A percentile compares a stretch with the other conserved stretches of the same genome.
These are phyloP conservation scores for Pyricularia sp. DNA, from an alignment of 2,329 filamentous ascomycete genomes.

Conservation along the genomic window DNA sequence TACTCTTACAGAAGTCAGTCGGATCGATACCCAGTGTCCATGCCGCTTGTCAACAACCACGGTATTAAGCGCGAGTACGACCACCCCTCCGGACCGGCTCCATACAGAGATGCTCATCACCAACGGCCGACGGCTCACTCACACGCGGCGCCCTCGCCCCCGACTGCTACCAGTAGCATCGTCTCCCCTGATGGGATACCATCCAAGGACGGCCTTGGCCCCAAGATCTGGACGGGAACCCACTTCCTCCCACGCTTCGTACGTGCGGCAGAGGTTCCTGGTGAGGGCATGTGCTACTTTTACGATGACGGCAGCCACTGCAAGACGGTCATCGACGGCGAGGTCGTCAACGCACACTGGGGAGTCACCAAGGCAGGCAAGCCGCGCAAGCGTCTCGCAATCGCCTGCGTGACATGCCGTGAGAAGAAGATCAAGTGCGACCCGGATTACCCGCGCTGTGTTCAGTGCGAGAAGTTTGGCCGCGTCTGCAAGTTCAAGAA, in stretches of 20 bases:
- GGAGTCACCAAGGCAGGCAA: conserved; percentile 91
- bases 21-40: conserved; percentile 4
- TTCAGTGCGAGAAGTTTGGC: conserved; percentile 88
- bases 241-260: conserved; percentile 60
- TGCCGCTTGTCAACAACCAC: conserved; percentile 14
- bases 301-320: conserved; percentile 80
- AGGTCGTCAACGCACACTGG: conserved; percentile 84
- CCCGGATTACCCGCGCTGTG: conserved; percentile 75
- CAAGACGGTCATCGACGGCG: conserved; percentile 76
- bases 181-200: conserved; percentile 36
- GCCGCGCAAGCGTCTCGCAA: conserved; percentile 80
- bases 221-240: conserved; percentile 61
- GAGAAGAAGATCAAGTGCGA: conserved; percentile 99
- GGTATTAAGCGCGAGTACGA: conserved; percentile 1
- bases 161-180: conserved; percentile 19
- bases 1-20: conserved; percentile 15
- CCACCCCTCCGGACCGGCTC: background rate
- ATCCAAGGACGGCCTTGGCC: conserved; percentile 51
- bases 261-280: conserved; percentile 56
- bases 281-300: conserved; percentile 74
- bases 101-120: conserved; percentile 6
- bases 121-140: conserved; percentile 9
- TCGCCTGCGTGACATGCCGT: conserved; percentile 86
- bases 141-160: conserved; percentile 17
- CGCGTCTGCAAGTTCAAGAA: conserved; percentile 77